These are phyloP conservation scores for Wickerhamomyces xylosicus DNA, from an alignment of 805 yeast species.

Conservation along the genomic window DNA sequence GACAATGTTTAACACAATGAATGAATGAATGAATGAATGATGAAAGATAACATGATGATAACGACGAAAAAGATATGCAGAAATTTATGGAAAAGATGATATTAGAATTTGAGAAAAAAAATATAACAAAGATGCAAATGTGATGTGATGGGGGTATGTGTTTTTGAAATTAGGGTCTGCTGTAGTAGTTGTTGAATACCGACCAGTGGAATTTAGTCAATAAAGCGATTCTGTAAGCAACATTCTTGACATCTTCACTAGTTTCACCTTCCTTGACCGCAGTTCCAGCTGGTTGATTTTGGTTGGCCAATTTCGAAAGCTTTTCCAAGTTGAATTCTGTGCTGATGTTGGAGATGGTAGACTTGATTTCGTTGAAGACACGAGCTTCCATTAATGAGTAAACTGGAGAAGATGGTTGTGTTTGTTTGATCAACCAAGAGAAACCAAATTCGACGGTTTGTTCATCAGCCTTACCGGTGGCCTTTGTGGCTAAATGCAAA, in stretches of 20 bases:
- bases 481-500: slow-evolving; percentile 41
- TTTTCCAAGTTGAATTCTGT: slow-evolving; percentile 5
- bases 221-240: slow-evolving; percentile 43
- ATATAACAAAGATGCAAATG: too few species aligned
- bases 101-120: too few species aligned
- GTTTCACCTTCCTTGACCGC: slow-evolving; percentile 21
- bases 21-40: too few species aligned
- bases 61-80: too few species aligned
- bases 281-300: slow-evolving; percentile 5
- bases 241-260: slow-evolving; percentile 50
- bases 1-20: too few species aligned
- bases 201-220: slow-evolving; percentile 72
- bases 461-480: slow-evolving; percentile 20
- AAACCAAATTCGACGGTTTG: slow-evolving; percentile 40
- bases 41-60: too few species aligned
- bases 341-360: slow-evolving; percentile 22
- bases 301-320: slow-evolving; percentile 4
- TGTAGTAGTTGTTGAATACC: slow-evolving; percentile 66
- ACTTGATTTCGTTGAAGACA: slow-evolving; percentile 39
- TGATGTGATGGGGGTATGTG: too few species aligned
- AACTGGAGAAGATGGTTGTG: slow-evolving; percentile 73
- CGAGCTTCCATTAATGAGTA: slow-evolving; percentile 68
- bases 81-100: too few species aligned
- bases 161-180: too few species aligned
- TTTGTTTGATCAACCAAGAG: slow-evolving; percentile 76